Base-by-base conservation (phyloP, 1,139 yeast genomes). In the Schwanniomyces etchellsii region DNA sequence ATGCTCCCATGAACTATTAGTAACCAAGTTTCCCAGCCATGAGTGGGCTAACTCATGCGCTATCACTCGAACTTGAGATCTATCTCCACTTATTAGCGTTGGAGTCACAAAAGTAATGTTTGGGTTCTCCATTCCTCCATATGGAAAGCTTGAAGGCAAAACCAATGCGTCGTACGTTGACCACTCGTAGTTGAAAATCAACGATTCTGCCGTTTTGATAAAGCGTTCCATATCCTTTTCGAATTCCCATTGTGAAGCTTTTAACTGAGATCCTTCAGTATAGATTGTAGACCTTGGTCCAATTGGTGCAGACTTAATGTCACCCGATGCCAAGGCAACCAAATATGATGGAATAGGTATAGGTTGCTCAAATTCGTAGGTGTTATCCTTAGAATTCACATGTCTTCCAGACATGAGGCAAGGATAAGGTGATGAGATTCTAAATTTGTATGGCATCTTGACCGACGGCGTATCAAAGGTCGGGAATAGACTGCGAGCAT, bases 381-480 rank as follows among this genome's bases (percentile, higher is more conserved):
- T 35, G 13, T 34, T 31, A 4, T 38, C 28, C 9, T 35, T 28
- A 7, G 23, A 13, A 11, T 31, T 26, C 15, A 37, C 39, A 4
- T 60, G 60, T 32, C 61, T 51, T 3, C 69, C 70, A 3, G 64
- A 52, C 68, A 63, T 62, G 31, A 64, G 50, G 3, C 54, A 50
- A 4, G 52, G 52, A 28, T 45, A 48, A 4, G 63, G 58, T 2
- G 68, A 61, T 5, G 40, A 40, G 11, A 56, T 61, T n/a, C 38
- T 43, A 37, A 57, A 56, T 27, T 41, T 43, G 38, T 50, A 63
- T 1, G 58, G 47, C 2, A 60, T 54, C 34, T 64, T 64, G 18
- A 60, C 57, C 0, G 57, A 61, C 2, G 70, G 70, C 6, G 68
- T 63, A 40, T 64, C 70, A 39, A 64, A 64, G 38, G 70, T 60